Evolutionary conservation across 768 basidiomycete species (phyloP).

Genomic region (Podaxis pistillaris): DNA sequence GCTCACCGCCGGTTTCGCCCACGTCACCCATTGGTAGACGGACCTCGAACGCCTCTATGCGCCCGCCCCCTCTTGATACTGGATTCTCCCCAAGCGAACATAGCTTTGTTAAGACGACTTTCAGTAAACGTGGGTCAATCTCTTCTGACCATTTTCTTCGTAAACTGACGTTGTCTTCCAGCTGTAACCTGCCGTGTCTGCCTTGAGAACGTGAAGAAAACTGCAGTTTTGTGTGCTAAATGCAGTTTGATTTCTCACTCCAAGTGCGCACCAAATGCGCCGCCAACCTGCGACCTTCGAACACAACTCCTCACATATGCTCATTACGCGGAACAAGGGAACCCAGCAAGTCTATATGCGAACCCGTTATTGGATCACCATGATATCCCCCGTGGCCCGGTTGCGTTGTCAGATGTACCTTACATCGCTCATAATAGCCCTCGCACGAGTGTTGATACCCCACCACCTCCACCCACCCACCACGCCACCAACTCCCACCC

Average conservation of each 20-base stretch:
- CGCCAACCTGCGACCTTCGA: constrained; percentile 80
- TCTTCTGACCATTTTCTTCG: constrained; percentile 12
- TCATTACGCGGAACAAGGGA: constrained; percentile 72
- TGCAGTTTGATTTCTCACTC: constrained; percentile 89
- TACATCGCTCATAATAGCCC: constrained; percentile 43
- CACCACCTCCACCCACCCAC: constrained; percentile 26
- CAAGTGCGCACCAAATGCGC: constrained; percentile 70
- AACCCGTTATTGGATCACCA: constrained; percentile 48
- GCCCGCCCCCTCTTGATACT: constrained; percentile 35
- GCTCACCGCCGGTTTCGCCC: constrained; percentile 24
- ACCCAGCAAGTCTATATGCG: constrained; percentile 49
- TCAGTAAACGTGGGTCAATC: constrained; percentile 76
- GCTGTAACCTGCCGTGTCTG: constrained; percentile 90
- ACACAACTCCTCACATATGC: constrained; percentile 78
- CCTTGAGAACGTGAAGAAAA: constrained; percentile 75
- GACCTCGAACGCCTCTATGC: constrained; percentile 37
- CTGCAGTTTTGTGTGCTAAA: constrained; percentile 81
- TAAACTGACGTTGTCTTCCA: constrained; percentile 29
- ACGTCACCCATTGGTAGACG: constrained; percentile 37
- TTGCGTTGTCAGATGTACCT: constrained; percentile 57
- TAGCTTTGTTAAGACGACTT: constrained; percentile 88
- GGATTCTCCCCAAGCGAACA: constrained; percentile 71
- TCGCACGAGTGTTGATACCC: constrained; percentile 47
- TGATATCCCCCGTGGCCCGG: constrained; percentile 36
- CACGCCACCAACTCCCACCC: constrained; percentile 18